Evolutionary conservation across 1,139 yeast genomes (phyloP).

Genomic region (Zygoascus meyerae): DNA sequence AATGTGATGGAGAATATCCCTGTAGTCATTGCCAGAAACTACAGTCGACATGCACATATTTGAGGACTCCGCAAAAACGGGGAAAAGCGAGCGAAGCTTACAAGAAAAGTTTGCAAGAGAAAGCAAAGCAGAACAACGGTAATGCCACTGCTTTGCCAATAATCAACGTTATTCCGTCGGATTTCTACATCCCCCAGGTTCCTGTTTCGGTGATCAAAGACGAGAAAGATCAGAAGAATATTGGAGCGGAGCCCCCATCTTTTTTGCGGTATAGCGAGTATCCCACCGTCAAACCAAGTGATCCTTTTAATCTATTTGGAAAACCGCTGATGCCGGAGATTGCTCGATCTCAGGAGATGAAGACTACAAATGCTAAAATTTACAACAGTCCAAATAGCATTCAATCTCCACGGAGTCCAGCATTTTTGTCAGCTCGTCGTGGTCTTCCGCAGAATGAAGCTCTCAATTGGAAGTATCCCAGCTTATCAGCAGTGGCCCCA

Average conservation of each 20-base stretch:
- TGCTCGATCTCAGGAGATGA: not conserved
- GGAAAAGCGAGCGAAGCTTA: constrained; percentile 36
- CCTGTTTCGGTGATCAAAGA: constrained; percentile 5
- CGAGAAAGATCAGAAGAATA: not conserved
- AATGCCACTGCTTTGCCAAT: not conserved
- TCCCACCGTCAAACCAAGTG: constrained; percentile 6
- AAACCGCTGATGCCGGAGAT: not conserved
- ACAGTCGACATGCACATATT: constrained; percentile 34
- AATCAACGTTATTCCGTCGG: constrained; percentile 2
- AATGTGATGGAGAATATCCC: constrained; percentile 39
- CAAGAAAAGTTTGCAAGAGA: constrained; percentile 13
- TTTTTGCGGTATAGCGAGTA: constrained; percentile 7
- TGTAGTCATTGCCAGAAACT: constrained; percentile 35
- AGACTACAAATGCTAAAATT: not conserved
- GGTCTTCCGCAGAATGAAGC: constrained; percentile 3
- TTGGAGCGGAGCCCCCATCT: constrained; percentile 3
- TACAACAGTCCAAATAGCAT: not conserved
- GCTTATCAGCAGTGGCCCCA: constrained; percentile 5
- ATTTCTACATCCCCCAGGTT: constrained; percentile 1
- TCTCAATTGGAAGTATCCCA: constrained; percentile 6
- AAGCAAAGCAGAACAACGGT: constrained; percentile 12
- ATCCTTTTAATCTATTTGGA: not conserved
- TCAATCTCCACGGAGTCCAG: not conserved
- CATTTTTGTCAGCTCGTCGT: not conserved
- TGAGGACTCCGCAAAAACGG: constrained; percentile 37